Evolutionary conservation across 2,329 filamentous ascomycete genomes (phyloP).

Genomic region (Penicillium aurantiogriseum): DNA sequence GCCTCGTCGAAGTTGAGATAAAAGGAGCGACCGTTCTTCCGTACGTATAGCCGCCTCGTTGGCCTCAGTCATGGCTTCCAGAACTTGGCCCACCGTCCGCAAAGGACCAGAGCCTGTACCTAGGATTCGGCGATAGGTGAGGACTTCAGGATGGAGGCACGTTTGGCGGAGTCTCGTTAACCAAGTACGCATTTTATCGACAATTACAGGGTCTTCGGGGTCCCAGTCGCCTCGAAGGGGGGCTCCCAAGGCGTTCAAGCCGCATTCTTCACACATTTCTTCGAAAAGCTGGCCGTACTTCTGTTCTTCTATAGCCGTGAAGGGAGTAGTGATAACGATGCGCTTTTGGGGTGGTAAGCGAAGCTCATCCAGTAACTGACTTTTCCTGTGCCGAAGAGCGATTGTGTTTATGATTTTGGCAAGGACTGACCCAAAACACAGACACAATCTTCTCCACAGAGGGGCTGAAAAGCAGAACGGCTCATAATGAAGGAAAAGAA

Average conservation of each 20-base stretch:
- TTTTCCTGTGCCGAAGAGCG: constrained; percentile 82
- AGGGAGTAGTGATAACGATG: constrained; percentile 83
- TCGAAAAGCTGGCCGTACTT: constrained; percentile 76
- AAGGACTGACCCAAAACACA: constrained; percentile 63
- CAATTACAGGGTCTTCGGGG: constrained; percentile 53
- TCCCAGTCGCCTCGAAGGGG: constrained; percentile 65
- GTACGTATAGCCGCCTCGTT: constrained; percentile 65
- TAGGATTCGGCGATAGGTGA: constrained; percentile 63
- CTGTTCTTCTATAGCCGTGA: constrained; percentile 86
- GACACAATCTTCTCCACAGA: constrained; percentile 68
- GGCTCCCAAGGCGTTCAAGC: constrained; percentile 62
- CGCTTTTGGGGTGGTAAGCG: constrained; percentile 78
- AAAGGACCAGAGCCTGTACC: constrained; percentile 66
- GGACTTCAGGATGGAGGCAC: constrained; percentile 81
- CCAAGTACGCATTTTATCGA: constrained; percentile 76
- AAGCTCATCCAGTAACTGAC: constrained; percentile 73
- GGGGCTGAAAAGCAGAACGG: constrained; percentile 66
- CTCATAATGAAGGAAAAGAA: constrained; percentile 76
- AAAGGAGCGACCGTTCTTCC: constrained; percentile 67
- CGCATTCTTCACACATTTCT: constrained; percentile 69
- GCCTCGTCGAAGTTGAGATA: constrained; percentile 64
- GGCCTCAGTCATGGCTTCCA: constrained; percentile 88
- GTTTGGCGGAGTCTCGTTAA: constrained; percentile 75
- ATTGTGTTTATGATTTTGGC: constrained; percentile 67
- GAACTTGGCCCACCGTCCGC: constrained; percentile 78